phyloP scores from a whole-genome alignment of 257 asterid species.

The Lithospermum erythrorhizon region DNA sequence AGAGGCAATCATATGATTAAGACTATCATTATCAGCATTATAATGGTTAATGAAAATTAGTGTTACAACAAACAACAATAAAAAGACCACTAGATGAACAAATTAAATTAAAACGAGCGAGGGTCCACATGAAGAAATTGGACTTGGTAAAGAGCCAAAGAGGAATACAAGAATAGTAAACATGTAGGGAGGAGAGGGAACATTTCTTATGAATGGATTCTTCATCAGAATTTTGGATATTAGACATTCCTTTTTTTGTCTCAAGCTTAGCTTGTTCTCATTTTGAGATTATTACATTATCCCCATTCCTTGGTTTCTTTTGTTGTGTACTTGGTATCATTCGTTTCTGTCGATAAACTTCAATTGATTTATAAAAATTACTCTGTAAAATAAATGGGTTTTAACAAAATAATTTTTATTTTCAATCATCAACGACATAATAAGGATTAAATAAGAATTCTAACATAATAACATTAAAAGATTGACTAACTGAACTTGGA shows the following conservation, averaged over 20 bases:
- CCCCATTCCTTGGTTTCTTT: too few species aligned
- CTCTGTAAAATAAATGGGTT: too few species aligned
- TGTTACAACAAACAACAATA: neutral
- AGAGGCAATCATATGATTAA: conserved; percentile 11
- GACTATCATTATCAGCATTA: conserved; percentile 11
- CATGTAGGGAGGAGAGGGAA: neutral
- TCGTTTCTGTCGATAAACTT: too few species aligned
- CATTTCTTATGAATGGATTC: neutral
- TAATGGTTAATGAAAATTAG: neutral
- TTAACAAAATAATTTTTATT: too few species aligned
- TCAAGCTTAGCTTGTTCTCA: neutral
- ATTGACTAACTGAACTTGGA: too few species aligned
- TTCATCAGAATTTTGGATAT: neutral
- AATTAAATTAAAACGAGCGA: too few species aligned
- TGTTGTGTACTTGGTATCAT: too few species aligned
- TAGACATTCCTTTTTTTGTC: neutral
- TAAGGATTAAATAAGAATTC: too few species aligned
- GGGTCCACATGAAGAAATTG: neutral
- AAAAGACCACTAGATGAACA: neutral
- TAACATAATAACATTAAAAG: too few species aligned
- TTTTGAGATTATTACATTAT: too few species aligned
- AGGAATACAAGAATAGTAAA: neutral
- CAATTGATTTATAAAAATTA: too few species aligned
- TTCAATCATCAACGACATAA: too few species aligned
- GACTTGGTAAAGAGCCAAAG: neutral